Evolutionary conservation across 805 yeast genomes (phyloP), one percentile per base, ranked within the genome.

Genomic region (Metschnikowia reukaufii): DNA sequence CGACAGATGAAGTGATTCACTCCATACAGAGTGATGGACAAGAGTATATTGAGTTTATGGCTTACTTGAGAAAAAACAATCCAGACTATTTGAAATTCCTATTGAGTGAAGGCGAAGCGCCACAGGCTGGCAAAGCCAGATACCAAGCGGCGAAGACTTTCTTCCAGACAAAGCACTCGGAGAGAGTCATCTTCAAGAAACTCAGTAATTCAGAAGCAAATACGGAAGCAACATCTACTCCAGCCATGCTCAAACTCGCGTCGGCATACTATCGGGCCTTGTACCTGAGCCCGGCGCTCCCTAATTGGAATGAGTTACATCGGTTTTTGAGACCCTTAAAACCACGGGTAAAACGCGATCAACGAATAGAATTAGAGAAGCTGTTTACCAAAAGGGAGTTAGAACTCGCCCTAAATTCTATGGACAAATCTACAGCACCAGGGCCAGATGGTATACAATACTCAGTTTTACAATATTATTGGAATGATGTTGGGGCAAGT

Each of bases 391-490:
- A 17, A 18, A 17, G 16, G 37, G 37, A 12, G 21, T 13, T 34
- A 6, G 23, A 18, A 16, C 7, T 10, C 6, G 37, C 35, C 16
- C 16, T n/a, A 25, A 8, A 12, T 12, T 25, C 30, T 8, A 31
- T 31, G 33, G n/a, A 31, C 33, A 31, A 31, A 6, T 31, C 27
- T 23, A 32, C 8, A 16, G 15, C 37, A 4, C 23, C 37, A 35
- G 30, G 39, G 13, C 31, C 44, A 3, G 44, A 33, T 23, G 44
- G 39, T 12, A 27, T 35, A 4, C 46, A 43, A 34, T 36, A 23
- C 32, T 19, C 32, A 17, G 41, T 36, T 6, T 23, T 36, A 1
- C 13, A 21, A 31, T 36, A 19, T n/a, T 36, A 43, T 12, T 45
- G 42, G 38, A 13, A 40, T 6, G 34, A 30, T 4, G 16, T 36